Percentiles rank a stretch among this genome's conserved stretches.
Conservation (phyloP, 148 eudicot species). For the Polygonum aviculare region DNA sequence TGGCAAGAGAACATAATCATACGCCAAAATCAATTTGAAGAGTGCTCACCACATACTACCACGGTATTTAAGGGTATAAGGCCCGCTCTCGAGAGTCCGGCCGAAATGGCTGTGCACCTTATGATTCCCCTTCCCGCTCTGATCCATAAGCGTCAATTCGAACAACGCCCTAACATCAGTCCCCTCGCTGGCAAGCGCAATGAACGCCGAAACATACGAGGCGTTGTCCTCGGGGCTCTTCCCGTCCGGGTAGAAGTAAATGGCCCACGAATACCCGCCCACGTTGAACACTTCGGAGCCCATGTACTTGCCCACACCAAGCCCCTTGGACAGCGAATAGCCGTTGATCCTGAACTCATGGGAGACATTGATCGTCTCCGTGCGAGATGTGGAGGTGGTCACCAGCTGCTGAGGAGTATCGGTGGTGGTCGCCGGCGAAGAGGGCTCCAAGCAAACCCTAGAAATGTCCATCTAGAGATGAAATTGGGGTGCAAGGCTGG, state of each 20-base stretch:
- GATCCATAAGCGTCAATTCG: conserved; percentile 44
- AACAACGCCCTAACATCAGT: conserved; percentile 52
- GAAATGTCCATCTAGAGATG: conserved; percentile 25
- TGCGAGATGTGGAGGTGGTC: conserved; percentile 29
- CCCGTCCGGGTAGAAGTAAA: conserved; percentile 56
- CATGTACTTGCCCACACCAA: conserved; percentile 40
- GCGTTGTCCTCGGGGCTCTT: conserved; percentile 41
- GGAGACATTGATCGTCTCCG: conserved; percentile 31
- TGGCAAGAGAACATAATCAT: background rate
- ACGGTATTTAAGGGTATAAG: conserved; percentile 37
- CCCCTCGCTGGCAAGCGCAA: conserved; percentile 49
- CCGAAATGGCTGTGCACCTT: conserved; percentile 48
- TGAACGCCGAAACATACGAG: conserved; percentile 39
- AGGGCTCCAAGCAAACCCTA: conserved; percentile 22
- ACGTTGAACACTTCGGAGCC: conserved; percentile 40
- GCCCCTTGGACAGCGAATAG: conserved; percentile 37
- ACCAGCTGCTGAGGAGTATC: background rate
- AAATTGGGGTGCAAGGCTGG: background rate
- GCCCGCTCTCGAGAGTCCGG: conserved; percentile 38
- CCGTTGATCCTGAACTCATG: conserved; percentile 43
- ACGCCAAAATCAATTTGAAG: background rate
- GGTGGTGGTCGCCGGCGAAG: conserved; percentile 12
- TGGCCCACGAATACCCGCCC: conserved; percentile 52
- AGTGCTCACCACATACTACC: conserved; percentile 54
- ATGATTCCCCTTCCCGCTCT: conserved; percentile 42